Evolutionary conservation across 139 green algal genomes (phyloP), one percentile per base, ranked within the genome.

Genomic region (Chlamydomonas sp.): DNA sequence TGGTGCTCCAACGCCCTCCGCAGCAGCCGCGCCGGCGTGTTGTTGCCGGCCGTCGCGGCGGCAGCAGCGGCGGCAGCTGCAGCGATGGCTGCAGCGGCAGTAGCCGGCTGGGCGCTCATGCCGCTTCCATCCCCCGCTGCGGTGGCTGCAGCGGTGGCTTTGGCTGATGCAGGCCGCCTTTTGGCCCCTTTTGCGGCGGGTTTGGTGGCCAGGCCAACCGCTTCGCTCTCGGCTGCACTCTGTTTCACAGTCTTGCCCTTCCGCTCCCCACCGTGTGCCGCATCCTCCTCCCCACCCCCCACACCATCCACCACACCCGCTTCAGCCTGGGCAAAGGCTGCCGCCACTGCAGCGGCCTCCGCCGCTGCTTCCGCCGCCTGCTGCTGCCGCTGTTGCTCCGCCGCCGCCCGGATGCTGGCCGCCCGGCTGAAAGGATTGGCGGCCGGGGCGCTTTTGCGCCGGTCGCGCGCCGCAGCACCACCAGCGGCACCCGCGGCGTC

Each of bases 371-470:
- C 83, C 62, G 73, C 83, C 3, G 71, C 82, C 1, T 72, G 73
- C 10, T 62, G 73, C 31, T 61, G 59, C 49, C 31, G 60, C 61
- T 74, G 60, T 73, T 18, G 49, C n/a, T 17, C 60, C 72, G 60
- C 73, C 61, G 72, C 72, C 20, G 71, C 20, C 8, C 15, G 71
- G 0, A 87, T 75, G 83, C 8, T 60, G 2, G 14, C 62, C 3
- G 75, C 31, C 2, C 83, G 71, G 31, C 83, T 87, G 62, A 81
- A 87, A 4, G 83, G 83, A 59, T 87, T 87, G 15, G 17, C 15
- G 0, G 73, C 59, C 15, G 15, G 73, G 1, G 60, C 18, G 83
- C 62, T 2, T 61, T 9, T 1, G 82, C 71, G 16, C 61, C 60
- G 12, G 62, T 49, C 31, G 61, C 17, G 17, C 60, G 1, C 2